Conservation (phyloP, 1,284 basidiomycete genomes). For the Leccinum ponderosum region DNA sequence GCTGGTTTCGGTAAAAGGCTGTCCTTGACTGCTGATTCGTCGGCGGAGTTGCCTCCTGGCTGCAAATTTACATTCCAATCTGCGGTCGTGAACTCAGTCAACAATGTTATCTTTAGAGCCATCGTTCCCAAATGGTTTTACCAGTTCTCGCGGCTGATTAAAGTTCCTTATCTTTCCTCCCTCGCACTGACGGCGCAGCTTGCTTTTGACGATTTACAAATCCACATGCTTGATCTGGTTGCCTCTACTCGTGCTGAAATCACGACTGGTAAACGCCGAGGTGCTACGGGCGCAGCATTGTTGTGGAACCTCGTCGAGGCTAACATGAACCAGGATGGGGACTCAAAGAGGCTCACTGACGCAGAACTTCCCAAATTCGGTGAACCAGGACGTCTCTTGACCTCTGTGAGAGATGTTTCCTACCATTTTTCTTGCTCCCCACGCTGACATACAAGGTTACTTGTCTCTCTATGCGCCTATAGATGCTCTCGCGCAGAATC, state of each 20-base stretch:
- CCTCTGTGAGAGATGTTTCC: constrained; percentile 49
- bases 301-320: constrained; percentile 47
- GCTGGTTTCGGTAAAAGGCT: constrained; percentile 42
- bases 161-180: constrained; percentile 38
- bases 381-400: constrained; percentile 79
- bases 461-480: neutral
- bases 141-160: constrained; percentile 26
- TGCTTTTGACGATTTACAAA: constrained; percentile 37
- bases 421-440: neutral
- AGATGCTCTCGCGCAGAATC: constrained; percentile 74
- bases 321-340: constrained; percentile 40
- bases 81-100: constrained; percentile 33
- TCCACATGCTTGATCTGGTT: constrained; percentile 44
- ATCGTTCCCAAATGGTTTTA: constrained; percentile 37
- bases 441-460: neutral
- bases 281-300: constrained; percentile 35
- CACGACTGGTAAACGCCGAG: constrained; percentile 19
- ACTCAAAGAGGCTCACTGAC: constrained; percentile 38
- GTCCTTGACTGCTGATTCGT: constrained; percentile 34
- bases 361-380: constrained; percentile 63
- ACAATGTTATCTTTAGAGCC: constrained; percentile 32
- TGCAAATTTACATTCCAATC: constrained; percentile 36
- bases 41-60: constrained; percentile 29
- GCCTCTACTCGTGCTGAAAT: constrained; percentile 37
- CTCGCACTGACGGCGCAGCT: constrained; percentile 25